Evolutionary conservation across 768 basidiomycete genomes (phyloP).

Genomic region (Plicaturopsis crispa): DNA sequence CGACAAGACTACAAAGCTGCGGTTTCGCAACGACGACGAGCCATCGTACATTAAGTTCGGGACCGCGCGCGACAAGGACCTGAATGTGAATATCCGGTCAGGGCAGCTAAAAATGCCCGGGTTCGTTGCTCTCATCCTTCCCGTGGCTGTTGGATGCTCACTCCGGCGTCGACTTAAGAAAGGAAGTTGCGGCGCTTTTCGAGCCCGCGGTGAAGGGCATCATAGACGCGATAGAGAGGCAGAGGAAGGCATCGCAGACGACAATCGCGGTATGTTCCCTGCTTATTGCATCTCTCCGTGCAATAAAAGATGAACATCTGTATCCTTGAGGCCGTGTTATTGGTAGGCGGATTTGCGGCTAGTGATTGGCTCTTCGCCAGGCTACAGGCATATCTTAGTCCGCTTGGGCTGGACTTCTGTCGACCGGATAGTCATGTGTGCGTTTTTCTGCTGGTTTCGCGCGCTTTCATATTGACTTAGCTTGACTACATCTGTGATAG

Average conservation of each 20-base stretch:
- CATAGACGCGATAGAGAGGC: constrained; percentile 16
- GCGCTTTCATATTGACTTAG: neutral
- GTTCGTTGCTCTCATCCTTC: constrained; percentile 10
- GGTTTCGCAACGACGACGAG: constrained; percentile 30
- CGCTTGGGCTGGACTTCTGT: constrained; percentile 31
- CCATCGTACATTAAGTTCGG: constrained; percentile 43
- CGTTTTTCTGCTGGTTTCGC: constrained; percentile 14
- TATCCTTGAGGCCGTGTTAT: constrained; percentile 26
- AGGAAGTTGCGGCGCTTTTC: constrained; percentile 21
- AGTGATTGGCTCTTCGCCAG: constrained; percentile 33
- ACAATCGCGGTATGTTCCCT: constrained; percentile 17
- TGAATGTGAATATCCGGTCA: constrained; percentile 29
- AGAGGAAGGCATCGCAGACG: constrained; percentile 11
- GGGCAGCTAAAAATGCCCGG: constrained; percentile 38
- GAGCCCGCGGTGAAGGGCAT: constrained; percentile 17
- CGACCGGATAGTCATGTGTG: constrained; percentile 50
- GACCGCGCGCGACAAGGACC: constrained; percentile 32
- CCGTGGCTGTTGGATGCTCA: neutral
- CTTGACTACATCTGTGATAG: constrained; percentile 18
- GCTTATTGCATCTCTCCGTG: no score
- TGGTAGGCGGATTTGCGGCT: constrained; percentile 39
- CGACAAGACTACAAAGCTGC: constrained; percentile 39
- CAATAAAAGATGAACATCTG: no score
- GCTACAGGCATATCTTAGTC: constrained; percentile 24
- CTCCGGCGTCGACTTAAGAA: constrained; percentile 8